These are phyloP conservation scores for Akanthomyces uredinophilus DNA, from an alignment of 2,329 filamentous ascomycete species.

Conservation along the genomic window DNA sequence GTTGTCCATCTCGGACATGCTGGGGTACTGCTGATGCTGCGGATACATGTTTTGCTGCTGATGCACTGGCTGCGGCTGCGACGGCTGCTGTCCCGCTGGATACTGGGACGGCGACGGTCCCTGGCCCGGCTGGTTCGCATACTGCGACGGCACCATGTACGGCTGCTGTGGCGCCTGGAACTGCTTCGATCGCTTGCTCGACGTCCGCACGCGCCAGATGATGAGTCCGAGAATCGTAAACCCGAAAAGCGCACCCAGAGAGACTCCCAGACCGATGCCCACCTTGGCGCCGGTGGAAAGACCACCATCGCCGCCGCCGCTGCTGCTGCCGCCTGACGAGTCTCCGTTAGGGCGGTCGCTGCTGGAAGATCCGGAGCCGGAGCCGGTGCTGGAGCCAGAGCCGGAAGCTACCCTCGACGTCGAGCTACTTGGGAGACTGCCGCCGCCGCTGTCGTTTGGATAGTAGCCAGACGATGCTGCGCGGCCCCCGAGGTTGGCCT, in stretches of 20 bases:
- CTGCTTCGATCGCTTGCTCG: neutral
- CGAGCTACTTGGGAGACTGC: neutral
- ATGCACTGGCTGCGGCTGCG: neutral
- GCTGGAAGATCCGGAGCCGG: neutral
- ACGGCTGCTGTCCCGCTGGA: neutral
- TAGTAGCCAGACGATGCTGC: neutral
- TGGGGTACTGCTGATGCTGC: neutral
- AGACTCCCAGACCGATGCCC: neutral
- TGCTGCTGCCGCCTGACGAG: too few species aligned
- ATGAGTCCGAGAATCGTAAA: neutral
- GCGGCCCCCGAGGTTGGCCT: neutral
- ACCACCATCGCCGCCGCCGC: neutral
- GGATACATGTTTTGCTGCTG: neutral
- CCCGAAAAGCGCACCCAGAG: neutral
- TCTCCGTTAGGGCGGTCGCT: neutral
- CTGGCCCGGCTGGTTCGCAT: neutral
- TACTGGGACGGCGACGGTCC: neutral
- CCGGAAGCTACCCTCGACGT: neutral
- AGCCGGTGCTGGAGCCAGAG: neutral
- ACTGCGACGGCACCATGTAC: neutral
- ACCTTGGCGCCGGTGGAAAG: neutral
- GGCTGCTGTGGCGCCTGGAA: neutral
- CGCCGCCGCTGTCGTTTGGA: neutral
- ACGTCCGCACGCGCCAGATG: neutral
- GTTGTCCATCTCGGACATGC: neutral